Percentiles rank a stretch among this genome's conserved stretches.
Conservation (phyloP, 768 basidiomycete genomes). For the Auricularia cornea region DNA sequence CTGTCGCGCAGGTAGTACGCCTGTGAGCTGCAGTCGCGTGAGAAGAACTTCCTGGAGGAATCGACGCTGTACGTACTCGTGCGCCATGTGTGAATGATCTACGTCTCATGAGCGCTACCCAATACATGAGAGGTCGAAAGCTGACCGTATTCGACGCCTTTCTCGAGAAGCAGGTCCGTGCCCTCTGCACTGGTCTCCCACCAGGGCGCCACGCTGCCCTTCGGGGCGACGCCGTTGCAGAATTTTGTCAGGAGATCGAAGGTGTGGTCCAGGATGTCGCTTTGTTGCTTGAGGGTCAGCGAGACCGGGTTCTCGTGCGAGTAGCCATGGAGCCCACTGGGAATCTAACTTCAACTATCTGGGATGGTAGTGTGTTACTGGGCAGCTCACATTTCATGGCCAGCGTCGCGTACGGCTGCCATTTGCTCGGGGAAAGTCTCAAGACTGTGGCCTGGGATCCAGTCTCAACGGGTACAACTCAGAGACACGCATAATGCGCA, state of each 20-base stretch:
- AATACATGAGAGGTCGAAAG: not conserved
- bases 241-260: constrained; percentile 57
- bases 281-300: constrained; percentile 58
- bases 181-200: constrained; percentile 71
- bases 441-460: constrained; percentile 48
- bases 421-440: constrained; percentile 69
- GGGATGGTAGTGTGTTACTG: too few species aligned
- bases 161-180: constrained; percentile 52
- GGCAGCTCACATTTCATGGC: constrained; percentile 55
- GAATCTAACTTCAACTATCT: too few species aligned
- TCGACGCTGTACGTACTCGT: constrained; percentile 29
- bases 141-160: constrained; percentile 63
- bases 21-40: constrained; percentile 36
- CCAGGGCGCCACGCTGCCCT: constrained; percentile 67
- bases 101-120: not conserved
- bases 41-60: not conserved
- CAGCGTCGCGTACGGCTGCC: constrained; percentile 60
- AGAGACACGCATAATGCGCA: constrained; percentile 13
- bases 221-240: constrained; percentile 49
- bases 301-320: constrained; percentile 63
- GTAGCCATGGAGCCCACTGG: constrained; percentile 59
- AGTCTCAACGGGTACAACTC: not conserved
- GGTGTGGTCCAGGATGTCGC: constrained; percentile 60
- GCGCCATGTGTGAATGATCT: constrained; percentile 55
- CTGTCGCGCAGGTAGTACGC: constrained; percentile 61